These are phyloP conservation scores for Gracilaria gracilis DNA, from an alignment of 23 red algal genomes.

Conservation along the genomic window DNA sequence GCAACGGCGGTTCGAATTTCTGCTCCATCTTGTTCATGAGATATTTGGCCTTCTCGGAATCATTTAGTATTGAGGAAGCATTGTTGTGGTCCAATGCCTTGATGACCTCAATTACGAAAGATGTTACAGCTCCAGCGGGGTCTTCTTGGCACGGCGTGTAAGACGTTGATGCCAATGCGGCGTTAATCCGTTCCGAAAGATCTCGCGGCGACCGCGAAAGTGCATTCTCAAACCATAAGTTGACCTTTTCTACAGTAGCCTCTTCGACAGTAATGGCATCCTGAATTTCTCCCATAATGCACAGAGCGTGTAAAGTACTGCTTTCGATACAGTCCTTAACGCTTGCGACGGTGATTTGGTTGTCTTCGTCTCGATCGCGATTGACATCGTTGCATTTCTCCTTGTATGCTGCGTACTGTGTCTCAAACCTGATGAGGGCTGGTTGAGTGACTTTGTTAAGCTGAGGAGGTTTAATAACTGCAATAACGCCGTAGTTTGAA, in stretches of 20 bases:
- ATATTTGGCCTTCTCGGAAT: not conserved
- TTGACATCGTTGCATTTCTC: conserved; percentile 18
- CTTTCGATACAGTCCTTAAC: conserved; percentile 40
- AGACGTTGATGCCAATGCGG: not conserved
- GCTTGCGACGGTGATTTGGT: conserved; percentile 4
- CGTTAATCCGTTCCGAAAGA: conserved; percentile 12
- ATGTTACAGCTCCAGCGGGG: conserved; percentile 26
- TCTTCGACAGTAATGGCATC: not conserved
- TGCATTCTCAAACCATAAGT: conserved; percentile 9
- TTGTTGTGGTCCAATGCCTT: conserved; percentile 21
- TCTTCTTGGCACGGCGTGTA: not conserved
- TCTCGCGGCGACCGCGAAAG: not conserved
- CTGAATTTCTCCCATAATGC: conserved; percentile 50
- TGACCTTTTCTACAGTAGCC: conserved; percentile 30
- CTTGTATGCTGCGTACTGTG: conserved; percentile 13
- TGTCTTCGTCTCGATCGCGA: not conserved
- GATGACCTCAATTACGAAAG: conserved; percentile 6
- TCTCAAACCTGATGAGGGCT: conserved; percentile 40
- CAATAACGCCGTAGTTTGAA: too few relatives aligned
- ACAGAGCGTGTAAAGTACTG: conserved; percentile 19
- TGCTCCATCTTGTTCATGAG: too few relatives aligned
- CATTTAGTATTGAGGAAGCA: not conserved
- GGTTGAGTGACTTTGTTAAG: not conserved
- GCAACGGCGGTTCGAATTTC: too few relatives aligned
- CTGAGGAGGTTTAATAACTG: too few relatives aligned